These are phyloP conservation scores for Plantago elongata DNA, from an alignment of 257 asterid genomes.

Conservation along the genomic window DNA sequence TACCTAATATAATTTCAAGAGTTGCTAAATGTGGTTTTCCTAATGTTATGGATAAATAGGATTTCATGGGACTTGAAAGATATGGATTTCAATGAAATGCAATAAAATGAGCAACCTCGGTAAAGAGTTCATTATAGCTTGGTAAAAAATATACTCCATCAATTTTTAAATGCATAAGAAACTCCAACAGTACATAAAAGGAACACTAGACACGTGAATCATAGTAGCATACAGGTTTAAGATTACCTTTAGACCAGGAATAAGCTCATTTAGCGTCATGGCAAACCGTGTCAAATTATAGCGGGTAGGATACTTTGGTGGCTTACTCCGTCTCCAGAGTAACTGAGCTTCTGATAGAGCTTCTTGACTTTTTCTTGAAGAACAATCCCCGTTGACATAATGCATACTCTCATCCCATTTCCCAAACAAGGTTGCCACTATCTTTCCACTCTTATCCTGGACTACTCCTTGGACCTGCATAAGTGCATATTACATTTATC, in stretches of 20 bases:
- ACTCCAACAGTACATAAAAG: too few relatives aligned
- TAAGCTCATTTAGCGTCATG: not conserved
- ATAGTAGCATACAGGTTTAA: not conserved
- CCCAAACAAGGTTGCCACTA: constrained; percentile 77
- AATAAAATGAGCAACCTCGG: too few relatives aligned
- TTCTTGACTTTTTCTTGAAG: not conserved
- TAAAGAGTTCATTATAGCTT: too few relatives aligned
- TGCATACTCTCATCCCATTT: not conserved
- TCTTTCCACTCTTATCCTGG: constrained; percentile 79
- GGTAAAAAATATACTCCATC: too few relatives aligned
- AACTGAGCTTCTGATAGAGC: constrained; percentile 3
- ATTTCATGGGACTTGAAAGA: too few relatives aligned
- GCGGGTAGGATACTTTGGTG: constrained; percentile 75
- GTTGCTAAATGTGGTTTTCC: too few relatives aligned
- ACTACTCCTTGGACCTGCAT: constrained; percentile 91
- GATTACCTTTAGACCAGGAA: constrained; percentile 61
- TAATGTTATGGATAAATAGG: too few relatives aligned
- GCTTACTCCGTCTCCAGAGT: constrained; percentile 43
- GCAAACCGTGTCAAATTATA: not conserved
- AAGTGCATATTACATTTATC: constrained; percentile 45
- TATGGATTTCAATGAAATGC: too few relatives aligned
- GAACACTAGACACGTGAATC: too few relatives aligned
- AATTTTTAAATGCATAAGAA: too few relatives aligned
- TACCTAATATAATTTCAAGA: too few relatives aligned
- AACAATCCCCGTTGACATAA: constrained; percentile 47